Evolutionary conservation across 352 stramenopile species (phyloP), one percentile per base, ranked within the genome.

Genomic region (Saprolegnia diclina): DNA sequence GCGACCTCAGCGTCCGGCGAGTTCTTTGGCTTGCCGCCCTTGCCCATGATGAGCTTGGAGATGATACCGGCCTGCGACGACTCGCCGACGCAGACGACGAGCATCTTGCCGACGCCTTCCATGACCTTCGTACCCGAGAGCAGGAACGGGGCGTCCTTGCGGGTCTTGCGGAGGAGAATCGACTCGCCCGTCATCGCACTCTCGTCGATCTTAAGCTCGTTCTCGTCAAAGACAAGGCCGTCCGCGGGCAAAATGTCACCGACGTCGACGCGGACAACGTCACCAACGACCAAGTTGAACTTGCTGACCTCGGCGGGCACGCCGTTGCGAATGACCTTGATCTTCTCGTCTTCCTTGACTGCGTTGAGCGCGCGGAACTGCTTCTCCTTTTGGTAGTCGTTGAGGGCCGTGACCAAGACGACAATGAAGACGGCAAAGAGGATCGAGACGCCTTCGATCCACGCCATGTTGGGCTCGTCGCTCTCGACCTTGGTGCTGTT

Each of bases 81-180:
- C 62, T 92, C 87, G 21, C 96, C 95, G 9, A 98, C 95, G 35
- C 90, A 94, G 10, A 97, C 79, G 6, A 97, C 92, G 35, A 99
- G 76, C 83, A 98, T 97, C 71, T 88, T 86, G 32, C 82, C 89
- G 5, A 93, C 81, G 7, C 96, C 96, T 57, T 96, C 88, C 76
- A 96, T 97, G 29, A 97, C 88, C 42, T 95, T 97, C n/a, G 92
- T 98, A 22, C 95, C 95, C 1, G 90, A 98, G 21, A 98, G 81
- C 14, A 98, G 73, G 75, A 98, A 98, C 19, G 91, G 90, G 72
- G 96, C 92, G 19, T 88, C 77, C 0, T 73, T 70, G 19, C 50
- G 59, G 57, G 80, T 82, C 73, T 97, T 98, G n/a, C 71, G 65
- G 52, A 98, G 73, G 29, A 97, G 74, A 21, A 97, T 88, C 0